phyloP scores from a whole-genome alignment of 495 filamentous ascomycete species.

The Hyaloscypha finlandica region DNA sequence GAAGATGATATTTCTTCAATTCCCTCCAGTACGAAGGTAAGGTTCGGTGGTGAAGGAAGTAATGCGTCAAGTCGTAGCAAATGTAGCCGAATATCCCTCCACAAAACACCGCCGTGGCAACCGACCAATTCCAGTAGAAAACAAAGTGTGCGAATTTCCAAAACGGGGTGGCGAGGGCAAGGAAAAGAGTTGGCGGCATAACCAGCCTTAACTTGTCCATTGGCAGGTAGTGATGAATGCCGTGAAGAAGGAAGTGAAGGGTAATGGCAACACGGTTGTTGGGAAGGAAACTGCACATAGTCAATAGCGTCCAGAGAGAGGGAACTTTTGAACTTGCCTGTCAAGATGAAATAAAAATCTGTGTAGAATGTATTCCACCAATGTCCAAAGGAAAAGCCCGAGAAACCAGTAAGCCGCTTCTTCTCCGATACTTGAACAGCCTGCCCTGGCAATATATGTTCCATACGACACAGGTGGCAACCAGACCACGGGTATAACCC shows the following conservation, averaged over 20 bases:
- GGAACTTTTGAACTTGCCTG: conserved; percentile 54
- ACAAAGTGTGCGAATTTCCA: conserved; percentile 88
- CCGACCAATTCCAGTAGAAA: conserved; percentile 84
- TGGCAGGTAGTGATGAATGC: conserved; percentile 96
- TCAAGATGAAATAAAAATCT: conserved; percentile 95
- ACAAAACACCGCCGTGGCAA: conserved; percentile 74
- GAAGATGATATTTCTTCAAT: conserved; percentile 95
- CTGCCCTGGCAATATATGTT: conserved; percentile 63
- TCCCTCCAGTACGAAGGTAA: conserved; percentile 83
- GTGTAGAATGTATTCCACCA: conserved; percentile 90
- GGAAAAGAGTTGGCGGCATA: conserved; percentile 92
- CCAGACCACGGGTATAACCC: conserved; percentile 83
- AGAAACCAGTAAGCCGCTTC: conserved; percentile 39
- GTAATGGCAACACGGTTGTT: conserved; percentile 91
- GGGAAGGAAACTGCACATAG: conserved; percentile 68
- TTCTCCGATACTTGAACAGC: conserved; percentile 37
- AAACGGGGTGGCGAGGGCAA: conserved; percentile 84
- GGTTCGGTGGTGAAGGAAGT: conserved; percentile 97
- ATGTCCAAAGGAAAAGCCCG: conserved; percentile 73
- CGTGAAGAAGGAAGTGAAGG: conserved; percentile 91
- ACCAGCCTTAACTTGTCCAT: conserved; percentile 98
- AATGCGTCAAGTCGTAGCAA: conserved; percentile 96
- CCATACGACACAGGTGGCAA: conserved; percentile 79
- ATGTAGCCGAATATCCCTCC: conserved; percentile 96
- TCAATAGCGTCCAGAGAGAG: conserved; percentile 19